Percentiles rank a stretch among this genome's conserved stretches.
phyloP scores from a whole-genome alignment of 2,329 filamentous ascomycete genomes.

The Emmonsiellopsis sp. region DNA sequence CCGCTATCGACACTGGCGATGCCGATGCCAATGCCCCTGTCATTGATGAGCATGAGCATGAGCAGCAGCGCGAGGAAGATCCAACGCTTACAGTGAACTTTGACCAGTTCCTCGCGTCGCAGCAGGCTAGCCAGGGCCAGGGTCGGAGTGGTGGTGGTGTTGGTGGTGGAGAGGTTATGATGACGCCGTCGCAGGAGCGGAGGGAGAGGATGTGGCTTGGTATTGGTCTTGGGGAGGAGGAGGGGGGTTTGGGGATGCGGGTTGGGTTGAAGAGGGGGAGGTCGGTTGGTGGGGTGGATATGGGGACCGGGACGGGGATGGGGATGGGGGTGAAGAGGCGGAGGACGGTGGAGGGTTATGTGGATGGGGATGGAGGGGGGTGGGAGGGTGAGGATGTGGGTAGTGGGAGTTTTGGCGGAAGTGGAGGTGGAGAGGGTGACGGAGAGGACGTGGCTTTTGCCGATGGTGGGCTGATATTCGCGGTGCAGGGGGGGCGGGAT shows the following conservation, averaged over 20 bases:
- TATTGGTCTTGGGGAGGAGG: constrained; percentile 12
- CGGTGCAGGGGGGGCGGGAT: not conserved
- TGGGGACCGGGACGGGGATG: not conserved
- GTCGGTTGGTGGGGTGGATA: constrained; percentile 10
- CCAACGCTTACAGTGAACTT: constrained; percentile 26
- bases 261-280: constrained; percentile 12
- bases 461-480: not conserved
- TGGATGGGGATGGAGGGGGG: constrained; percentile 7
- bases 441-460: not conserved
- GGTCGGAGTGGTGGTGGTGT: not conserved
- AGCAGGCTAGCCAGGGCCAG: constrained; percentile 16
- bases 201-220: constrained; percentile 27
- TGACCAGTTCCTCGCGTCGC: constrained; percentile 25
- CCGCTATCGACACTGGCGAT: not conserved
- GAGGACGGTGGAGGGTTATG: constrained; percentile 1
- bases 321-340: constrained; percentile 4
- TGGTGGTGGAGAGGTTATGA: not conserved
- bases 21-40: not conserved
- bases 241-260: constrained; percentile 13
- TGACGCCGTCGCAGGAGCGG: constrained; percentile 25
- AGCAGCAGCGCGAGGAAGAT: constrained; percentile 1
- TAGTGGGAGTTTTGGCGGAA: not conserved
- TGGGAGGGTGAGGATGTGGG: not conserved
- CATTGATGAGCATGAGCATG: not conserved
- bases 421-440: not conserved